Evolutionary conservation across 345 rosid species (phyloP).

Genomic region (Euclidium syriacum): DNA sequence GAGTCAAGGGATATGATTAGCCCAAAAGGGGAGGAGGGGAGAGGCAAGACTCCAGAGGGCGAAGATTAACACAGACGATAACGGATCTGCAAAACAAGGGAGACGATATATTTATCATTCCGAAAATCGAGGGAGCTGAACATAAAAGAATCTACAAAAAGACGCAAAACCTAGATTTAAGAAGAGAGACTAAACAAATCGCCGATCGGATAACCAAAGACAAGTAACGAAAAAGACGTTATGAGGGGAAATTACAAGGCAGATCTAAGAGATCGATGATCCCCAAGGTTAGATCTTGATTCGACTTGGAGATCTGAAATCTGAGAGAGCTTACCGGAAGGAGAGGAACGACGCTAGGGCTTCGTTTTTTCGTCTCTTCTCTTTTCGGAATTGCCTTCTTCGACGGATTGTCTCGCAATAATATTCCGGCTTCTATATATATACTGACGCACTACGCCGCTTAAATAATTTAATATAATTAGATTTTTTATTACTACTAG

Average conservation of each 20-base stretch:
- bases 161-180: background rate
- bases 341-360: slow-evolving; percentile 17
- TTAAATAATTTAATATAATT: too few relatives aligned
- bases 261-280: background rate
- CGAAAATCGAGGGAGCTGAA: background rate
- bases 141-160: background rate
- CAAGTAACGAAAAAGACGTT: background rate
- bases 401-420: background rate
- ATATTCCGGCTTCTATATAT: background rate
- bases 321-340: slow-evolving; percentile 10
- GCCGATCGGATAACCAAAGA: background rate
- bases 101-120: background rate
- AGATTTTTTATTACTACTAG: too few relatives aligned
- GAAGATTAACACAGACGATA: background rate
- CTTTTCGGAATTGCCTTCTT: background rate
- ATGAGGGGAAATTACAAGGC: background rate
- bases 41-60: background rate
- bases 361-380: background rate
- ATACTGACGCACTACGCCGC: too few relatives aligned
- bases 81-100: slow-evolving; percentile 10
- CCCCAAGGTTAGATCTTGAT: background rate
- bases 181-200: background rate
- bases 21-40: background rate
- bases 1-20: background rate
- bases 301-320: background rate